Evolutionary conservation across 2,329 filamentous ascomycete genomes (phyloP).

Genomic region (Aspergillus carbonarius): DNA sequence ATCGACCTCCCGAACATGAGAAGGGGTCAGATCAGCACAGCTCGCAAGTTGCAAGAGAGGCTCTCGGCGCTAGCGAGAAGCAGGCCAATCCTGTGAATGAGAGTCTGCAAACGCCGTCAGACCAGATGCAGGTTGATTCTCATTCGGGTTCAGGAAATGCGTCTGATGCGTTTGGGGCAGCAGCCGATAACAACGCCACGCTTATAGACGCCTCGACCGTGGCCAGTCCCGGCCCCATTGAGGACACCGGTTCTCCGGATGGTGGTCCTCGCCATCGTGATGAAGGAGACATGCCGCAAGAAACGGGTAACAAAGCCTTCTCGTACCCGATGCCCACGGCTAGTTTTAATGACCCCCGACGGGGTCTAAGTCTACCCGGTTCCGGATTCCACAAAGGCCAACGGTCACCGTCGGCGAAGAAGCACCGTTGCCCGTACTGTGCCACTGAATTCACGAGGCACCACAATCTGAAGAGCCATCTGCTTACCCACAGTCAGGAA

Average conservation of each 20-base stretch:
- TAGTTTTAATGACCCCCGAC: conserved; percentile 51
- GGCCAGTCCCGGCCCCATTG: conserved; percentile 48
- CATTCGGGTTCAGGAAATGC: conserved; percentile 56
- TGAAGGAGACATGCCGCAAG: conserved; percentile 40
- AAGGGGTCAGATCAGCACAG: conserved; percentile 36
- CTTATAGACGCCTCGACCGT: conserved; percentile 52
- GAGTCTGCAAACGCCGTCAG: conserved; percentile 49
- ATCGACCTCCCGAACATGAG: conserved; percentile 33
- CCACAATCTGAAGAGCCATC: conserved; percentile 95
- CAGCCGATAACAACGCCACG: conserved; percentile 51
- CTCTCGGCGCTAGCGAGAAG: conserved; percentile 39
- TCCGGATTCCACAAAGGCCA: conserved; percentile 58
- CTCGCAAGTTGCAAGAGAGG: conserved; percentile 44
- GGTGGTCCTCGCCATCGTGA: conserved; percentile 40
- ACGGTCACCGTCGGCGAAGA: conserved; percentile 75
- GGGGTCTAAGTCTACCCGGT: conserved; percentile 60
- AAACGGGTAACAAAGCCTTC: conserved; percentile 54
- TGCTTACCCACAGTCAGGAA: conserved; percentile 96
- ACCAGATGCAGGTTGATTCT: conserved; percentile 46
- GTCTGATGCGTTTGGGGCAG: conserved; percentile 49
- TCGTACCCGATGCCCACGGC: conserved; percentile 63
- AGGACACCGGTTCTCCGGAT: conserved; percentile 45
- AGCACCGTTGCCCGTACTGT: conserved; percentile 96
- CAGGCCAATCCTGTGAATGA: conserved; percentile 45
- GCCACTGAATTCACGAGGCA: conserved; percentile 95